Base-by-base conservation (phyloP, 306 rosid genomes). In the Lathyrus oleraceus region DNA sequence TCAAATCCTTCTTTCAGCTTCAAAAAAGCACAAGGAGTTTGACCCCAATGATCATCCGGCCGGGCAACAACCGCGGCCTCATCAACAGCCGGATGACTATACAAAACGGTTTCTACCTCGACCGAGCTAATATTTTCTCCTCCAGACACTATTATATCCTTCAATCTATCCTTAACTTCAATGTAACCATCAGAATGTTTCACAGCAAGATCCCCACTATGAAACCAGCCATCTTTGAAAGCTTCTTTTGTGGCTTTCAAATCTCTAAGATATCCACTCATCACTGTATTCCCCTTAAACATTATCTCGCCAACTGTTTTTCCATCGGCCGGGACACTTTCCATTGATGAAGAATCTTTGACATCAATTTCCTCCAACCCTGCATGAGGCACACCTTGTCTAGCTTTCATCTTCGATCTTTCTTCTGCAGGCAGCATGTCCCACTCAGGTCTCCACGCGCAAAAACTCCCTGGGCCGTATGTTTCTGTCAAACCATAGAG, bases 21-120 rank as follows among this genome's bases (percentile, higher is more conserved):
- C 69, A 90, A 78, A 79, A 90, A 90, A n/a, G 97, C 97, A 73
- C 97, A 93, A 38, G 94, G 91, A 2, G 97, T 85, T 74, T 90
- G 90, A 30, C 96, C 97, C 97, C 97, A 88, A 10, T 87, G 96
- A 16, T 87, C 67, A 72, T 88, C 98, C 0, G 96, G 98, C 16
- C 91, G 45, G 0, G 82, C 93, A 8, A 90, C 94, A 47, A 90
- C 90, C 8, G 97, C 96, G 3, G 91, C 96, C 82, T 93, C 97
- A 28, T 88, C 74, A 58, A 93, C 80, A 7, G 96, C 84, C 13
- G 89, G 87, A 83, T 93, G 97, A 64, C 77, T 67, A 58, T 61
- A 88, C 74, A 93, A 32, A 59, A 88, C 82, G 0, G 91, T 87
- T 68, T 93, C 98, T 1, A 93, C 86, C 85, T 93, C 97, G 20